Evolutionary conservation across 2,329 filamentous ascomycete genomes (phyloP), one percentile per base, ranked within the genome.

Genomic region (Venturiaceae sp.): DNA sequence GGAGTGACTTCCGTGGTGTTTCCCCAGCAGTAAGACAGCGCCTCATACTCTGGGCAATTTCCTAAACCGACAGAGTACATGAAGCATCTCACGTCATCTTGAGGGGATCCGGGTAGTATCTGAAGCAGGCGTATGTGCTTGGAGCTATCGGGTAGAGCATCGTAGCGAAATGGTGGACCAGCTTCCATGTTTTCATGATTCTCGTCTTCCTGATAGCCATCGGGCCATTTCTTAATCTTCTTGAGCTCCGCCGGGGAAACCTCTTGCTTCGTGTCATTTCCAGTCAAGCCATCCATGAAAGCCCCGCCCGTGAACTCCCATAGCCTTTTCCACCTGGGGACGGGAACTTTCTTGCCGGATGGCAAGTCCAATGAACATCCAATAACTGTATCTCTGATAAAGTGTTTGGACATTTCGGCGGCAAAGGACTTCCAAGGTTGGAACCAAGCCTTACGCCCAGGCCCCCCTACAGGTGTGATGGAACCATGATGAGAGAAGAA

Each of bases 11-110:
- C 37, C 5, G 55, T 32, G 9, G 11, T 28, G 37, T n/a, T n/a
- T 3, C 59, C 59, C 59, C 59, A 61, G 21, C 32, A 30, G 47
- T 61, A 61, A n/a, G 59, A 61, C 13, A 61, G 19, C n/a, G 53
- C 53, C 36, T 55, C 53, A n/a, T 26, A 55, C n/a, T 33, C 30
- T 33, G 50, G 33, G 19, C 30, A 36, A n/a, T 53, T 16, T 9
- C 19, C 50, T 9, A 53, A 19, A 13, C 21, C 21, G 21, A 46
- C 41, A 46, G 21, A 23, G 28, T 46, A 46, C 21, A 46, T 28
- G 41, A 46, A 28, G 41, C 41, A 46, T 46, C 41, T 46, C 41
- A 46, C 21, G 28, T 46, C 41, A 36, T 53, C 50, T 16, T 53
- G 50, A 11, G 28, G n/a, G 9, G 13, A 6, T n/a, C 50, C 50